A percentile compares a stretch with the other conserved stretches of the same genome.
Evolutionary conservation across 805 yeast genomes (phyloP).

Genomic region (Saccharomycopsis sp.): DNA sequence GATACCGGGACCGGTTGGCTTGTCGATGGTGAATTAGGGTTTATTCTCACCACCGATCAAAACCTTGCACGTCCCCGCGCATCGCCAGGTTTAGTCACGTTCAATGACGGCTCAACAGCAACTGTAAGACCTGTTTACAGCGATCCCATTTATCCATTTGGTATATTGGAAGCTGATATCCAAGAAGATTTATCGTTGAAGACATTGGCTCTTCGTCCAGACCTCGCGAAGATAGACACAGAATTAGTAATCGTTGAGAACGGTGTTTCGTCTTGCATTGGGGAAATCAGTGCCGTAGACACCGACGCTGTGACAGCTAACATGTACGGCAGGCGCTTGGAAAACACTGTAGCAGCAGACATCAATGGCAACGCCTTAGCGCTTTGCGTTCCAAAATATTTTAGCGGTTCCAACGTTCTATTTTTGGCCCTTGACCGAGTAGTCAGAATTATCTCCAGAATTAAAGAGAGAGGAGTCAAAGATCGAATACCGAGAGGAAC

Average conservation of each 20-base stretch:
- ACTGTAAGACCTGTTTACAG: constrained; percentile 84
- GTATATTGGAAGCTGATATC: constrained; percentile 71
- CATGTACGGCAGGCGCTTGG: neutral
- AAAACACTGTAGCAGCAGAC: neutral
- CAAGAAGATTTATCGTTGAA: constrained; percentile 40
- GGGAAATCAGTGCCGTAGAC: neutral
- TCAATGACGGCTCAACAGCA: constrained; percentile 80
- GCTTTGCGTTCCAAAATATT: neutral
- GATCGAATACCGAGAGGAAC: constrained; percentile 63
- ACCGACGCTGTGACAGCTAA: neutral
- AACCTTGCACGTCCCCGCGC: constrained; percentile 70
- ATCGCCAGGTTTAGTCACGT: constrained; percentile 36
- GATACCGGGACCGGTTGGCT: constrained; percentile 65
- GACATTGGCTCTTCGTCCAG: neutral
- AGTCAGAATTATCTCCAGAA: neutral
- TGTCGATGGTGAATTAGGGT: constrained; percentile 77
- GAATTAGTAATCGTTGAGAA: neutral
- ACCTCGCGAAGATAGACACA: neutral
- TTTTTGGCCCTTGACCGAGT: neutral
- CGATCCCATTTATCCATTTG: constrained; percentile 95
- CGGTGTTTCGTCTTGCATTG: neutral
- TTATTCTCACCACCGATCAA: constrained; percentile 86
- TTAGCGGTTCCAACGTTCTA: neutral
- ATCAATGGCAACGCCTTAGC: neutral
- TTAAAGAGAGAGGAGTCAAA: neutral